phyloP scores from a whole-genome alignment of 2,329 filamentous ascomycete species.

The Zasmidium citrigriseum region DNA sequence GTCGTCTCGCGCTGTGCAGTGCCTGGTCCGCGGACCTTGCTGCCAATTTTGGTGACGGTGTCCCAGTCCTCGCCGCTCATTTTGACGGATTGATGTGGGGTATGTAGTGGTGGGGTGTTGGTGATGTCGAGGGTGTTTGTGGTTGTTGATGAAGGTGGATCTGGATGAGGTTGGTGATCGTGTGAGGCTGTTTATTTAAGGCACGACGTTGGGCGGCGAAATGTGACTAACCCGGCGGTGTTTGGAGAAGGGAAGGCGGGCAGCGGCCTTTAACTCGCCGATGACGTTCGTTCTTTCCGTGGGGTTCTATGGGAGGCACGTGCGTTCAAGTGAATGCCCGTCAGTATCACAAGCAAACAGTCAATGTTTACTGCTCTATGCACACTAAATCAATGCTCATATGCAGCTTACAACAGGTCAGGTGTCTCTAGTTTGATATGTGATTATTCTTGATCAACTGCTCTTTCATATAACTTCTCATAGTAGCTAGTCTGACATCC shows the following conservation, averaged over 20 bases:
- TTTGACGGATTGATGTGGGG: slow-evolving; percentile 11
- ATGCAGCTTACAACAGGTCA: no score
- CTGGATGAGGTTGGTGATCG: background rate
- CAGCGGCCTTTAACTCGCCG: background rate
- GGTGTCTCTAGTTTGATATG: no score
- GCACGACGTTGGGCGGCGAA: background rate
- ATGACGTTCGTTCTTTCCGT: background rate
- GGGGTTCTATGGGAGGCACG: slow-evolving; percentile 1
- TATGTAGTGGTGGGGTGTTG: background rate
- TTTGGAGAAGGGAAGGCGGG: background rate
- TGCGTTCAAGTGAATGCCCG: background rate
- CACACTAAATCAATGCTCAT: no score
- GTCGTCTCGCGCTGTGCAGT: slow-evolving; percentile 77
- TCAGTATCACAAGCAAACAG: no score
- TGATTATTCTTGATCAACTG: no score
- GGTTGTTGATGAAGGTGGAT: background rate
- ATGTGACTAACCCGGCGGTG: background rate
- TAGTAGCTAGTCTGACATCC: no score
- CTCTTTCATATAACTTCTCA: no score
- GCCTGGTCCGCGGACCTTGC: slow-evolving; percentile 72
- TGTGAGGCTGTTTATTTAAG: background rate
- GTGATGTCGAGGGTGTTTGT: background rate
- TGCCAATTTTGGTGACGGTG: slow-evolving; percentile 87
- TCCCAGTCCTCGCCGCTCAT: slow-evolving; percentile 78
- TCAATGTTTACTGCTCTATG: no score